These are phyloP conservation scores for Cryphonectria parasitica DNA, from an alignment of 2,329 filamentous ascomycete species.

Conservation along the genomic window DNA sequence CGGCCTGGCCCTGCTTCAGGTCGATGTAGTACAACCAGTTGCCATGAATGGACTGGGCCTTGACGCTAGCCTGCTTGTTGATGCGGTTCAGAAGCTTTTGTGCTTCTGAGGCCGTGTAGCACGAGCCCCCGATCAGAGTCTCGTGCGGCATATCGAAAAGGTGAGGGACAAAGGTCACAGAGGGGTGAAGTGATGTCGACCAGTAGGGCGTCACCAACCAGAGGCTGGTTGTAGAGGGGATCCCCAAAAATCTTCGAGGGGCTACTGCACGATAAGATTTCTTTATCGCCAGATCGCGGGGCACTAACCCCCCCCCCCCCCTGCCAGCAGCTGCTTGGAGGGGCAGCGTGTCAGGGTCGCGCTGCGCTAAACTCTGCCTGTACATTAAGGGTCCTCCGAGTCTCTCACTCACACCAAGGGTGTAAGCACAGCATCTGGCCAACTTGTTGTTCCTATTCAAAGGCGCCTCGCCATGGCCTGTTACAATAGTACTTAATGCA, in stretches of 20 bases:
- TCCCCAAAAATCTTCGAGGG: slow-evolving; percentile 25
- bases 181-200: slow-evolving; percentile 4
- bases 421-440: neutral
- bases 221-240: slow-evolving; percentile 8
- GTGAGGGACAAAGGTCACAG: slow-evolving; percentile 16
- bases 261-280: slow-evolving; percentile 24
- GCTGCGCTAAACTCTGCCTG: slow-evolving; percentile 3
- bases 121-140: slow-evolving; percentile 27
- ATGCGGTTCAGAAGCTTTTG: slow-evolving; percentile 30
- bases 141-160: slow-evolving; percentile 25
- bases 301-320: slow-evolving; percentile 14
- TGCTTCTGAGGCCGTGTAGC: slow-evolving; percentile 28
- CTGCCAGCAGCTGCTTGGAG: neutral
- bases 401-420: neutral
- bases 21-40: slow-evolving; percentile 71
- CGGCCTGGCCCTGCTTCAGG: slow-evolving; percentile 52
- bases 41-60: slow-evolving; percentile 54
- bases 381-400: neutral
- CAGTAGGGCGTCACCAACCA: slow-evolving; percentile 17
- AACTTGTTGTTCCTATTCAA: too few species aligned
- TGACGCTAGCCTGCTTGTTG: slow-evolving; percentile 33
- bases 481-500: too few species aligned
- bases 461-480: too few species aligned
- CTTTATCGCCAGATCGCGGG: slow-evolving; percentile 26
- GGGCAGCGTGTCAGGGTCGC: slow-evolving; percentile 20